Conservation (phyloP, 306 rosid genomes). For the Trichosanthes cucumerina region DNA sequence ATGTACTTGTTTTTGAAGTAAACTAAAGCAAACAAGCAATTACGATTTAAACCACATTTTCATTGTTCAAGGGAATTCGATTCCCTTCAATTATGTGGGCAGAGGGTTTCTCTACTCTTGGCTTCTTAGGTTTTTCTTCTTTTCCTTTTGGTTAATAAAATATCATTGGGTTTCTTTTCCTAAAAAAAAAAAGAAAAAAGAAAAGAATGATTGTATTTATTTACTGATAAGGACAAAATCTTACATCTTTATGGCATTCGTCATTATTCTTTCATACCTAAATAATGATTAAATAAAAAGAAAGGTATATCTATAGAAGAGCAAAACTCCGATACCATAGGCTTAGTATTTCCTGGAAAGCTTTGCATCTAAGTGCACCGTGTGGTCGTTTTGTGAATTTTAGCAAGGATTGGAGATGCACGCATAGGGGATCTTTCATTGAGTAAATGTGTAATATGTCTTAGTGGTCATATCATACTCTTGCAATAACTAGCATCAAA, state of each 20-base stretch:
- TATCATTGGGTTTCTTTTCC: background rate
- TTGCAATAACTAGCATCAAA: constrained; percentile 81
- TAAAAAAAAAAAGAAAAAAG: too few relatives aligned
- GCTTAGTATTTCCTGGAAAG: constrained; percentile 76
- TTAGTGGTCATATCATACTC: constrained; percentile 86
- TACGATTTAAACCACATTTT: too few relatives aligned
- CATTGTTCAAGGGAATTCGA: too few relatives aligned
- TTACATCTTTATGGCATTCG: background rate
- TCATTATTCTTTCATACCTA: background rate
- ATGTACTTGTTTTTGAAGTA: too few relatives aligned
- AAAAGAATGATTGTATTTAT: background rate
- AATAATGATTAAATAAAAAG: background rate
- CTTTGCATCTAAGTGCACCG: constrained; percentile 71
- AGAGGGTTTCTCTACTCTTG: background rate
- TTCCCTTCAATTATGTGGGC: too few relatives aligned
- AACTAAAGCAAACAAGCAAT: too few relatives aligned
- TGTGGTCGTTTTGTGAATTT: constrained; percentile 92
- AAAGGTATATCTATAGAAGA: too few relatives aligned
- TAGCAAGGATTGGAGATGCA: constrained; percentile 96
- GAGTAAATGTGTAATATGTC: constrained; percentile 52
- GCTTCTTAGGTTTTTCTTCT: background rate
- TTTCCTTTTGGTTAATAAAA: background rate
- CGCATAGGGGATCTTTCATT: constrained; percentile 78
- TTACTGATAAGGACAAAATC: background rate
- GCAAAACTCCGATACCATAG: too few relatives aligned